Evolutionary conservation across 148 eudicot genomes (phyloP).

Genomic region (Rhododendron molle): DNA sequence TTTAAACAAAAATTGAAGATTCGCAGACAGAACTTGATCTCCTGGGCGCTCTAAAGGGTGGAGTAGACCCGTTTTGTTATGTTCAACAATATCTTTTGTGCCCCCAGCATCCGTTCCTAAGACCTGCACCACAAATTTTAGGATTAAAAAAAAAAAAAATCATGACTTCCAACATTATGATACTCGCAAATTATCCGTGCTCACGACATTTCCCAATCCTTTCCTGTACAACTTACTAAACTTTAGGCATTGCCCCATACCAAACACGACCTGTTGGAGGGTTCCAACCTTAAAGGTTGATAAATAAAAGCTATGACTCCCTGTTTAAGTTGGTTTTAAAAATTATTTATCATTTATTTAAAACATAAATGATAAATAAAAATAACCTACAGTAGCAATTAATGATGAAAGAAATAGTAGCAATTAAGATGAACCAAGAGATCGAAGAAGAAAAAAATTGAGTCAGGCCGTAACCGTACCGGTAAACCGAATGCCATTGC

Average conservation of each 20-base stretch:
- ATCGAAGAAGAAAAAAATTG: background rate
- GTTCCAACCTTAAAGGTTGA: too few species aligned
- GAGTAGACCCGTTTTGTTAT: slow-evolving; percentile 75
- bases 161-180: background rate
- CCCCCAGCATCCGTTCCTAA: slow-evolving; percentile 97
- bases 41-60: slow-evolving; percentile 81
- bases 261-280: background rate
- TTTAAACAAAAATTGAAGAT: slow-evolving; percentile 59
- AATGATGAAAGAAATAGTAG: background rate
- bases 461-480: slow-evolving; percentile 36
- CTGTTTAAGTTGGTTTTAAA: too few species aligned
- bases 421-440: background rate
- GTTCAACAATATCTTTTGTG: slow-evolving; percentile 81
- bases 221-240: background rate
- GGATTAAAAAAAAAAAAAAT: background rate
- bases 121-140: slow-evolving; percentile 44
- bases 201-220: background rate
- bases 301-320: too few species aligned
- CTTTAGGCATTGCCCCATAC: background rate
- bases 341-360: too few species aligned
- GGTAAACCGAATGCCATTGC: slow-evolving; percentile 98
- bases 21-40: slow-evolving; percentile 48
- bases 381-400: background rate
- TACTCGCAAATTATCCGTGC: background rate
- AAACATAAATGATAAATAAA: background rate